Percentiles rank a stretch among this genome's conserved stretches.
phyloP scores from a whole-genome alignment of 768 basidiomycete genomes.

The Rhodotorula kratochvilovae region DNA sequence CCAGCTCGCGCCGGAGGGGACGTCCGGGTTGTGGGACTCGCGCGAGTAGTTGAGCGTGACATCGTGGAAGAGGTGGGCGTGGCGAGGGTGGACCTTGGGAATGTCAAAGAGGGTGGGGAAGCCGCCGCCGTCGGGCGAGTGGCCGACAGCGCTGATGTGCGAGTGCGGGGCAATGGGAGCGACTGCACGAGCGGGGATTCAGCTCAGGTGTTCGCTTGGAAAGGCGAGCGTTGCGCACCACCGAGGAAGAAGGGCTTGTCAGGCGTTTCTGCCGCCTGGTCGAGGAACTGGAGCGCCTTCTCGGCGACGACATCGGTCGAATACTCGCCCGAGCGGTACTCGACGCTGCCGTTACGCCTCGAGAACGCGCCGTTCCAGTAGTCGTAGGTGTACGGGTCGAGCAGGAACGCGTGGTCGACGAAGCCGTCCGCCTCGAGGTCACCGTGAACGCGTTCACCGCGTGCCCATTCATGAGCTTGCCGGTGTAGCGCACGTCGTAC shows the following conservation, averaged over 20 bases:
- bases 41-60: conserved; percentile 12
- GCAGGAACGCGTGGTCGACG: conserved; percentile 24
- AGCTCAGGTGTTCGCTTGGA: no score
- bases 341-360: background rate
- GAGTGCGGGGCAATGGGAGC: conserved; percentile 30
- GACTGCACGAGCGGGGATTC: background rate
- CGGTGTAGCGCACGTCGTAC: conserved; percentile 31
- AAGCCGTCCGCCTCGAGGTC: conserved; percentile 8
- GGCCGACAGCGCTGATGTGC: conserved; percentile 1
- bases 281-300: conserved; percentile 18
- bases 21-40: conserved; percentile 19
- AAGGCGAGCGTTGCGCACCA: no score
- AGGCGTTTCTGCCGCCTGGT: conserved; percentile 4
- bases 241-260: conserved; percentile 39
- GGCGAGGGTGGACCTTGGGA: conserved; percentile 24
- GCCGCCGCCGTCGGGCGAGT: background rate
- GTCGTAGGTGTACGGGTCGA: conserved; percentile 40
- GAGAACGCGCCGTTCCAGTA: conserved; percentile 27
- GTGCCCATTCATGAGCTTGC: conserved; percentile 41
- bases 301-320: conserved; percentile 34
- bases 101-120: conserved; percentile 13
- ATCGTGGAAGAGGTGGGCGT: conserved; percentile 31
- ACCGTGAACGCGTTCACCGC: conserved; percentile 6
- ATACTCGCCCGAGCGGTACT: conserved; percentile 19
- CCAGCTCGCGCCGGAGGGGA: conserved; percentile 33